These are phyloP conservation scores for Lactarius trivialis DNA, from an alignment of 768 basidiomycete genomes.

Conservation along the genomic window DNA sequence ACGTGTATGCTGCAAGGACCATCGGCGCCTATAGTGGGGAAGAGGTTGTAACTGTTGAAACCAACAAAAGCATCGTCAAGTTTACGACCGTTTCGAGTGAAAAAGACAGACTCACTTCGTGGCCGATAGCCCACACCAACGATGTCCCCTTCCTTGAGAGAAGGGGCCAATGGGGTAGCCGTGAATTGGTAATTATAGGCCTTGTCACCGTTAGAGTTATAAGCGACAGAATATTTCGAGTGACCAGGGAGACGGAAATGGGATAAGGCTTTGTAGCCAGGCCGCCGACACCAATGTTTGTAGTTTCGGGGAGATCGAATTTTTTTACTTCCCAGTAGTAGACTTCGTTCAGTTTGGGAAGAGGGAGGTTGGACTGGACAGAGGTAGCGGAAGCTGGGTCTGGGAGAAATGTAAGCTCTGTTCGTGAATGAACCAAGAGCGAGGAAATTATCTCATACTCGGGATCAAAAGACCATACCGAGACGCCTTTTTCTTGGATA, in stretches of 20 bases:
- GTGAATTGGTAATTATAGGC: slow-evolving; percentile 97
- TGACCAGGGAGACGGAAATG: slow-evolving; percentile 87
- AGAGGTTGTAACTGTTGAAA: slow-evolving; percentile 84
- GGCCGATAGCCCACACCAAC: slow-evolving; percentile 95
- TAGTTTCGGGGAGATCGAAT: slow-evolving; percentile 88
- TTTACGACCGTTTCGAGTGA: slow-evolving; percentile 95
- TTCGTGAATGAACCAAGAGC: slow-evolving; percentile 88
- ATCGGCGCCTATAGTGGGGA: slow-evolving; percentile 95
- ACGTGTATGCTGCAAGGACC: slow-evolving; percentile 96
- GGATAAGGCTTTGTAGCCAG: slow-evolving; percentile 94
- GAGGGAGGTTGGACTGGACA: slow-evolving; percentile 93
- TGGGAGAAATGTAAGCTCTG: slow-evolving; percentile 97
- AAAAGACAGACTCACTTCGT: slow-evolving; percentile 96
- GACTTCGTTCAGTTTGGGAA: slow-evolving; percentile 97
- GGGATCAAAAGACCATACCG: slow-evolving; percentile 98
- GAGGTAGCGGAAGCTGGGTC: slow-evolving; percentile 90
- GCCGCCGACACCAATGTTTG: slow-evolving; percentile 87
- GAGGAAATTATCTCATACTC: slow-evolving; percentile 94
- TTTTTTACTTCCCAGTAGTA: slow-evolving; percentile 99
- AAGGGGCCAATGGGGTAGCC: slow-evolving; percentile 71
- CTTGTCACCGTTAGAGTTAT: slow-evolving; percentile 95
- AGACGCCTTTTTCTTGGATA: slow-evolving; percentile 99
- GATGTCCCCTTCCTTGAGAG: slow-evolving; percentile 89
- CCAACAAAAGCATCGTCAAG: slow-evolving; percentile 95
- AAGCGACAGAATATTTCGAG: slow-evolving; percentile 86